Conservation (phyloP, 768 basidiomycete species). For the Collybia sordida region DNA sequence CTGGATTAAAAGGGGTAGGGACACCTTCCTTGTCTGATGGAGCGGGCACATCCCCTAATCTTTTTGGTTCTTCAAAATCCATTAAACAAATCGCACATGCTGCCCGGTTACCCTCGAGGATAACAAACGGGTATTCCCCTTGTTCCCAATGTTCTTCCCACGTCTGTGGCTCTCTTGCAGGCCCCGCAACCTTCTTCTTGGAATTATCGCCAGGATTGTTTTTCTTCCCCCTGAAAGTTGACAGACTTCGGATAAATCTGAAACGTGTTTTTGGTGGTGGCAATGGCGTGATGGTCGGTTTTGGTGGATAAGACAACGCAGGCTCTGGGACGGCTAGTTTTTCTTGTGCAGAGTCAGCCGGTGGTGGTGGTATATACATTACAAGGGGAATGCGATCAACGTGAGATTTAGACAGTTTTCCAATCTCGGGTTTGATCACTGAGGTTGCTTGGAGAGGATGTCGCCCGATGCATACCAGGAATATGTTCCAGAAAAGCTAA, state of each 20-base stretch:
- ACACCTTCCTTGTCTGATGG: neutral
- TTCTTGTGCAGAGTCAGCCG: constrained; percentile 39
- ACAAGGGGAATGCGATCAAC: constrained; percentile 84
- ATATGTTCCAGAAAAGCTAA: constrained; percentile 75
- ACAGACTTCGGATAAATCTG: constrained; percentile 44
- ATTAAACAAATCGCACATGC: constrained; percentile 82
- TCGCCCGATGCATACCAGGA: constrained; percentile 76
- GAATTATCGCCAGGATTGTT: constrained; percentile 2
- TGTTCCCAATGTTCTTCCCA: constrained; percentile 84
- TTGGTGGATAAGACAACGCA: constrained; percentile 66
- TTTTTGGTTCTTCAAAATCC: constrained; percentile 78
- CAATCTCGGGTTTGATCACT: constrained; percentile 76
- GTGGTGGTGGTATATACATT: constrained; percentile 82
- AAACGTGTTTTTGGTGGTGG: constrained; percentile 45
- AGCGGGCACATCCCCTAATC: constrained; percentile 17
- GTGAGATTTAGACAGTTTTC: constrained; percentile 65
- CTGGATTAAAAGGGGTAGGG: neutral
- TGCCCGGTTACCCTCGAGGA: constrained; percentile 80
- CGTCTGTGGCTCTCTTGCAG: constrained; percentile 34
- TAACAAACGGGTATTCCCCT: constrained; percentile 77
- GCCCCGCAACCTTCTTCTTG: constrained; percentile 9
- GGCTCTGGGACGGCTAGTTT: constrained; percentile 42
- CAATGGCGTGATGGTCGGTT: constrained; percentile 23
- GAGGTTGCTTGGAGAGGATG: constrained; percentile 76
- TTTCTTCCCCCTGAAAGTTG: constrained; percentile 23